Evolutionary conservation across 2,329 filamentous ascomycete genomes (phyloP).

Genomic region (Aspergillus sp.): DNA sequence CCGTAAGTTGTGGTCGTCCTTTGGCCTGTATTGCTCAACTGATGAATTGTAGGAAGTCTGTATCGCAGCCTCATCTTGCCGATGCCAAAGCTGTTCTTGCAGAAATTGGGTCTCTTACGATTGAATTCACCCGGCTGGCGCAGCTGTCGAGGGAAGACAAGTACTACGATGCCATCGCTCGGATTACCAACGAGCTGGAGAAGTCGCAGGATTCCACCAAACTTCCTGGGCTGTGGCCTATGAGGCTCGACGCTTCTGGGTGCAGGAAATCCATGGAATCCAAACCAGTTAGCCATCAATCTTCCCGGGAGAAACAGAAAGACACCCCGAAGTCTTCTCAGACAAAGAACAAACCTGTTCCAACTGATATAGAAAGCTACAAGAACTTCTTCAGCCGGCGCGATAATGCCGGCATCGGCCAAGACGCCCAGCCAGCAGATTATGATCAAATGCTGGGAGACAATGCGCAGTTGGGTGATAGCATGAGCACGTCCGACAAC

Average conservation of each 20-base stretch:
- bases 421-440: conserved; percentile 20
- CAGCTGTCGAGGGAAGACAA: conserved; percentile 72
- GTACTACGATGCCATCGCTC: conserved; percentile 83
- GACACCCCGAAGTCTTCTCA: too few species aligned
- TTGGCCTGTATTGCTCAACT: too few species aligned
- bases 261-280: conserved; percentile 46
- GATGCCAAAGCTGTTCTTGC: conserved; percentile 47
- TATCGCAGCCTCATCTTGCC: conserved; percentile 56
- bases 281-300: not conserved
- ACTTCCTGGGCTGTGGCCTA: conserved; percentile 72
- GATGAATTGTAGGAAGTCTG: conserved; percentile 32
- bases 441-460: conserved; percentile 9
- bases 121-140: conserved; percentile 84
- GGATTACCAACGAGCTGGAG: conserved; percentile 72
- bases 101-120: conserved; percentile 67
- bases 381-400: conserved; percentile 16
- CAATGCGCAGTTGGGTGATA: conserved; percentile 5
- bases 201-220: conserved; percentile 62
- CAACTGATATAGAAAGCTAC: conserved; percentile 18
- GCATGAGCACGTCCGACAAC: conserved; percentile 7
- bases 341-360: conserved; percentile 6
- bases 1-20: conserved; percentile 42
- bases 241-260: conserved; percentile 66
- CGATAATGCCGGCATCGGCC: conserved; percentile 10
- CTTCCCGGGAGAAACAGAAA: too few species aligned